Evolutionary conservation across 306 rosid species (phyloP), one percentile per base, ranked within the genome.

Genomic region (Glycine soja): DNA sequence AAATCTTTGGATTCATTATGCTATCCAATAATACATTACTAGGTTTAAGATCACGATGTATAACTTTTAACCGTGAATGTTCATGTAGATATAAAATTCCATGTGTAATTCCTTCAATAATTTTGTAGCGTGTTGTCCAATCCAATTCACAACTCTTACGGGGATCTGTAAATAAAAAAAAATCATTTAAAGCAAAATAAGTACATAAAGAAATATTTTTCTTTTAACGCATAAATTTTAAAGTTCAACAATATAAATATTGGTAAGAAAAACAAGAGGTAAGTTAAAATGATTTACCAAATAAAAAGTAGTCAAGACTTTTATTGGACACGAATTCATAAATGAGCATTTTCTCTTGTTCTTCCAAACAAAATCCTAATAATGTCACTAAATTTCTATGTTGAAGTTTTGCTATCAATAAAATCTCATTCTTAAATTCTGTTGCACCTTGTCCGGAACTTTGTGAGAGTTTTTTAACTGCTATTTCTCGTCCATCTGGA

Each of bases 21-120:
- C 8, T 32, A 15, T 88, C 93, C 12, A 89, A 46, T 0, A 91
- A 56, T 8, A 91, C 43, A 48, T 89, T 91, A 48, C 90, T 88
- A 4, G 88, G 82, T 76, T 76, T 76, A 0, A 64, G 64, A 50
- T 76, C 73, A n/a, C 81, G 81, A 2, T 76, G 72, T 32, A 76
- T 76, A 0, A 76, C 63, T 76, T 76, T 76, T 0, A 76, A 46
- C 0, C 81, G 38, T 15, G 73, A 76, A 76, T 76, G 50, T 0
- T 77, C 81, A 38, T 77, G 74, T 51, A 77, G 18, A 65, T 77
- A 77, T 34, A 15, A 47, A 77, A 77, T 65, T 77, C 81, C 74
- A 1, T 58, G n/a, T 3, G 65, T 12, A 51, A 77, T 65, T 50
- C 81, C 81, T 36, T 51, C 30, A 4, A 77, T 77, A 65, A 77